Conservation (phyloP, 495 filamentous ascomycete genomes). For the Aspergillus taichungensis region DNA sequence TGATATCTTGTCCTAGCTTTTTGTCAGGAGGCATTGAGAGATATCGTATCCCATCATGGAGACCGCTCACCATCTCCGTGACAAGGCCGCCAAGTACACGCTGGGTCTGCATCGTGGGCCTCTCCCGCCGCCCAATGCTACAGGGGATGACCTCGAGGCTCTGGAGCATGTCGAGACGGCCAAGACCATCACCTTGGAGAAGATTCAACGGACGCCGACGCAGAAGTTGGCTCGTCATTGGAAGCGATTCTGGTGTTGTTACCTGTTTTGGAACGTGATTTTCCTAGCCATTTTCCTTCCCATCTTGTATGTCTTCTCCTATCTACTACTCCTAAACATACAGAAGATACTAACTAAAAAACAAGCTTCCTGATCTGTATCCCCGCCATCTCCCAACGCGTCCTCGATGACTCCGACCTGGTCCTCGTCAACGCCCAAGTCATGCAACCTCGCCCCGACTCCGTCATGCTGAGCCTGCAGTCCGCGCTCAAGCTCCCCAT, state of each 20-base stretch:
- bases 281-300: constrained; percentile 33
- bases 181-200: constrained; percentile 23
- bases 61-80: not conserved
- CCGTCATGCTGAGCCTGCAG: constrained; percentile 21
- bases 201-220: constrained; percentile 14
- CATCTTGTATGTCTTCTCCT: constrained; percentile 22
- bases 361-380: constrained; percentile 34
- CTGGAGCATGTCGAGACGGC: constrained; percentile 24
- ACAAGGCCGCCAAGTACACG: constrained; percentile 25
- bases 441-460: constrained; percentile 24
- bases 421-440: constrained; percentile 28
- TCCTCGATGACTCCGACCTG: constrained; percentile 31
- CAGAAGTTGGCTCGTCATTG: constrained; percentile 28
- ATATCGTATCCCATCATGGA: constrained; percentile 14
- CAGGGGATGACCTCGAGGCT: constrained; percentile 10
- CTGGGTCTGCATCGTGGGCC: constrained; percentile 31
- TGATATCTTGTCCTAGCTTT: too few relatives aligned
- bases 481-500: constrained; percentile 30
- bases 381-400: constrained; percentile 34
- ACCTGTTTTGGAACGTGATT: constrained; percentile 27
- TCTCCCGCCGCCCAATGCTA: constrained; percentile 7
- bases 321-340: not conserved
- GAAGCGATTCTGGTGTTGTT: constrained; percentile 35
- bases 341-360: not conserved
- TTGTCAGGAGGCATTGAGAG: constrained; percentile 13